Conservation (phyloP, 805 yeast genomes). For the Wickerhamiella qilinensis region DNA sequence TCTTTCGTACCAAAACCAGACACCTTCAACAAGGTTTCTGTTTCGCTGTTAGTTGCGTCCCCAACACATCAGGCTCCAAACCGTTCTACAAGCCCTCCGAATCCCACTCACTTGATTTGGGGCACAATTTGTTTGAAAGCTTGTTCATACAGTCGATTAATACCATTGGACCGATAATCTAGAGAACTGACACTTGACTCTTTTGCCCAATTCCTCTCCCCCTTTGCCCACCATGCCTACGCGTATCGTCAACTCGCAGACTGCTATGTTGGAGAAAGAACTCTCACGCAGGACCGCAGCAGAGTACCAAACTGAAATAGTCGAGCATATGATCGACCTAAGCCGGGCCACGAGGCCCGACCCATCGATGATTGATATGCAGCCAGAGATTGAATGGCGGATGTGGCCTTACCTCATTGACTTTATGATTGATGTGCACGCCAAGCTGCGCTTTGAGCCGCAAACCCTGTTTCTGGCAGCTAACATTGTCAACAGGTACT, state of each 20-base stretch:
- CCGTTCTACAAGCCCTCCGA: too few species aligned
- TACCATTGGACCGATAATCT: too few species aligned
- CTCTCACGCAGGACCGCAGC: constrained; percentile 15
- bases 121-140: too few species aligned
- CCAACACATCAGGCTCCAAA: too few species aligned
- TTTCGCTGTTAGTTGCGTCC: too few species aligned
- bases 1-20: too few species aligned
- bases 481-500: constrained; percentile 72
- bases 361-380: constrained; percentile 54
- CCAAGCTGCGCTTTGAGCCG: constrained; percentile 46
- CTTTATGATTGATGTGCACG: constrained; percentile 49
- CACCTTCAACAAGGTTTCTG: too few species aligned
- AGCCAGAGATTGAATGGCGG: constrained; percentile 64
- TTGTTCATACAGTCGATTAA: too few species aligned
- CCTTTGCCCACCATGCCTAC: not conserved
- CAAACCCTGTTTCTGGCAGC: constrained; percentile 54
- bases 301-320: constrained; percentile 25
- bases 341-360: constrained; percentile 31
- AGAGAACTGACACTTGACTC: too few species aligned
- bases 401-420: constrained; percentile 60
- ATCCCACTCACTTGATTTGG: too few species aligned
- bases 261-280: constrained; percentile 8
- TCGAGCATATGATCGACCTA: constrained; percentile 21
- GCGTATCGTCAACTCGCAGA: constrained; percentile 4
- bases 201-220: too few species aligned